phyloP scores from a whole-genome alignment of 768 basidiomycete genomes.

The Panaeolus cyanescens region DNA sequence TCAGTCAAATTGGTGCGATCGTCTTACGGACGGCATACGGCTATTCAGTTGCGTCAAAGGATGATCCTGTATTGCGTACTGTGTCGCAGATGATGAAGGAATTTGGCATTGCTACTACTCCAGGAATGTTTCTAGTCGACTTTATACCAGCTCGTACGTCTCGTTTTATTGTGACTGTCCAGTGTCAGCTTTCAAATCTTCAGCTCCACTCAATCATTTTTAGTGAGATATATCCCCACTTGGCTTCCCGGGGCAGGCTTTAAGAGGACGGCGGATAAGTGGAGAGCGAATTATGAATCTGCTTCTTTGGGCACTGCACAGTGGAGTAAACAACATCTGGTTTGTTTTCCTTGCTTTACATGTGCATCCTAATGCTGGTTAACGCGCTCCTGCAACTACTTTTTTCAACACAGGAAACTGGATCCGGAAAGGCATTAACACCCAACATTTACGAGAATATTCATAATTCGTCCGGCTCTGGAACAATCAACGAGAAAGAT shows the following conservation, averaged over 20 bases:
- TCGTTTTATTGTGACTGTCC: neutral
- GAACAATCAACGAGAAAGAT: too few species aligned
- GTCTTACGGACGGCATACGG: constrained; percentile 55
- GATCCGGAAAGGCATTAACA: too few species aligned
- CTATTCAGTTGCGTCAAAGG: constrained; percentile 45
- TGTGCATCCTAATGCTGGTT: too few species aligned
- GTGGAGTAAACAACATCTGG: too few species aligned
- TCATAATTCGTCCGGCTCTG: too few species aligned
- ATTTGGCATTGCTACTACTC: constrained; percentile 42
- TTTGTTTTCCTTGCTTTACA: too few species aligned
- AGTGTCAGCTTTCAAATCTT: too few species aligned
- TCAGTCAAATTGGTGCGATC: constrained; percentile 52
- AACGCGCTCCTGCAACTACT: too few species aligned
- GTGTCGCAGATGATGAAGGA: constrained; percentile 46
- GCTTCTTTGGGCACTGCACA: too few species aligned
- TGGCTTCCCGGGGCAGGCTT: constrained; percentile 64
- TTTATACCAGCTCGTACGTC: constrained; percentile 26
- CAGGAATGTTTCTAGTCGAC: constrained; percentile 40
- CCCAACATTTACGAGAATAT: too few species aligned
- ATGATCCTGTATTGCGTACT: constrained; percentile 47
- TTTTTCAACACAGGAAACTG: too few species aligned
- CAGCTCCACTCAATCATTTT: neutral
- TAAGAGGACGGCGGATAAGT: constrained; percentile 41
- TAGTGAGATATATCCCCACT: constrained; percentile 50
- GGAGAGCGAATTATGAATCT: too few species aligned